Conservation (phyloP, 2,329 filamentous ascomycete species). For the Penicillium sp. region DNA sequence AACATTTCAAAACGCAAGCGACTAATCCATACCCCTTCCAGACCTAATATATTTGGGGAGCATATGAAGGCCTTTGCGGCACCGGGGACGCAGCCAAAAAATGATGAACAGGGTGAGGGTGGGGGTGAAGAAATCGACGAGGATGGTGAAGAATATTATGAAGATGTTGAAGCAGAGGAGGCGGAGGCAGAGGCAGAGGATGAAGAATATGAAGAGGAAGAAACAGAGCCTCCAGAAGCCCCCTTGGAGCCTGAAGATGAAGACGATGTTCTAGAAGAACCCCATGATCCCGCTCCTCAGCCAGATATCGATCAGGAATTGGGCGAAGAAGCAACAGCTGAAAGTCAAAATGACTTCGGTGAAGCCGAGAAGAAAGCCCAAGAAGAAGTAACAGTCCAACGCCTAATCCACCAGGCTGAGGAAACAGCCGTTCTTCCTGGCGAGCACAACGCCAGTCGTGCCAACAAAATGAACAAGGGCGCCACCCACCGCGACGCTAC, state of each 20-base stretch:
- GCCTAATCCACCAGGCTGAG: slow-evolving; percentile 50
- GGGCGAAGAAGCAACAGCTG: slow-evolving; percentile 2
- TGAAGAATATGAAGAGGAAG: slow-evolving; percentile 18
- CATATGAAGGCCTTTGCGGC: slow-evolving; percentile 57
- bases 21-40: slow-evolving; percentile 39
- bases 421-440: slow-evolving; percentile 43
- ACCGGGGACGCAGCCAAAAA: slow-evolving; percentile 49
- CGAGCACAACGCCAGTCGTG: slow-evolving; percentile 44
- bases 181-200: slow-evolving; percentile 24
- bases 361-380: slow-evolving; percentile 58
- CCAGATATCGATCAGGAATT: slow-evolving; percentile 5
- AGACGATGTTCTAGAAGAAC: slow-evolving; percentile 15
- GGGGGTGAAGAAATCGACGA: slow-evolving; percentile 21
- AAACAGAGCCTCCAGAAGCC: slow-evolving; percentile 3
- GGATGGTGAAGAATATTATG: slow-evolving; percentile 1
- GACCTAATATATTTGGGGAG: slow-evolving; percentile 44
- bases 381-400: slow-evolving; percentile 45
- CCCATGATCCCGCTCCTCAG: neutral
- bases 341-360: slow-evolving; percentile 50
- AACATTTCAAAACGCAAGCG: slow-evolving; percentile 38
- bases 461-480: slow-evolving; percentile 45
- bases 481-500: slow-evolving; percentile 45
- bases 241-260: slow-evolving; percentile 17
- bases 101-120: slow-evolving; percentile 23
- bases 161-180: slow-evolving; percentile 26